Evolutionary conservation across 192 early-diverging fungal species (phyloP), one percentile per base, ranked within the genome.

Genomic region (Coemansia sp.): DNA sequence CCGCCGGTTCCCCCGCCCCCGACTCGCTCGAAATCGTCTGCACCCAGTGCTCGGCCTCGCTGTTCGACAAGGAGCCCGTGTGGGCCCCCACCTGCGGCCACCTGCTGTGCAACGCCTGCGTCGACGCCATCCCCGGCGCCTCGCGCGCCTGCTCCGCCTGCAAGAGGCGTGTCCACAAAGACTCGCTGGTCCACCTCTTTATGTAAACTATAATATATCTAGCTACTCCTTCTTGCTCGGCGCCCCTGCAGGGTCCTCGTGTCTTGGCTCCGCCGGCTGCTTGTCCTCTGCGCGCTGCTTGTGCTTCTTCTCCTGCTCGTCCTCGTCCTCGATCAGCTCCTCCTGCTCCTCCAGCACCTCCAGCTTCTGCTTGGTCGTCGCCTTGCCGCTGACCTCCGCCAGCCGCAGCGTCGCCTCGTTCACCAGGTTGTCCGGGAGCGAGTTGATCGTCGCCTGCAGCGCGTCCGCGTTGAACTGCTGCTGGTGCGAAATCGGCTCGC

Each of bases 301-400:
- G 17, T 58, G 43, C 59, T 75, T 67, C 55, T 90, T 82, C 51
- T 92, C 91, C 74, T 98, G 91, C 48, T 86, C 92, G 35, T 85
- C 81, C 71, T 98, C 95, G 55, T 96, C 93, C 57, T 88, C 89
- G 58, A 98, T 96, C 51, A 98, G 79, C 62, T 98, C 94, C 70
- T 98, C 90, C 73, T 98, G 95, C 69, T 98, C 86, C 53, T 94
- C 86, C 44, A 98, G 65, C 27, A 96, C 91, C 50, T 94, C 90
- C 38, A 96, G 82, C 76, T 92, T 90, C 68, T 96, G 91, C 78
- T 92, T 90, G 46, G 87, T 81, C 4, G 95, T 94, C n/a, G 90
- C 89, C 21, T 82, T 84, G 43, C 95, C 95, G 26, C 88, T 90
- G 44, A 83, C 81, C 48, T 96, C 92, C 2, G 88, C 84, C n/a